These are phyloP conservation scores for Patellifolia procumbens DNA, from an alignment of 179 eudicot species.

Conservation along the genomic window DNA sequence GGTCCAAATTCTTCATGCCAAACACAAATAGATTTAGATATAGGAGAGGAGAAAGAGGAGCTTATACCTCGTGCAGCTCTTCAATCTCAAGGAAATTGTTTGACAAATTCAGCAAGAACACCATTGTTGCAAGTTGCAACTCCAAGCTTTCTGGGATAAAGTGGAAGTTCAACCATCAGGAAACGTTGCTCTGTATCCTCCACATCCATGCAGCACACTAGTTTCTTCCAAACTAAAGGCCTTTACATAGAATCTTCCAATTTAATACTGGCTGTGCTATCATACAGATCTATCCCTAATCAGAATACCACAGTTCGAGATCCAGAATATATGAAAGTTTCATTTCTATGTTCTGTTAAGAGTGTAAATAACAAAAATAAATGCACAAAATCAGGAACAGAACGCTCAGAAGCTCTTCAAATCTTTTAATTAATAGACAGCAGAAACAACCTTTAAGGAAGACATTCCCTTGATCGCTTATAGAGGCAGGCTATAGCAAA, in stretches of 20 bases:
- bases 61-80: not conserved
- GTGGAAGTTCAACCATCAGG: conserved; percentile 10
- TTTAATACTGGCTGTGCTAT: not conserved
- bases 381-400: not conserved
- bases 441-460: not conserved
- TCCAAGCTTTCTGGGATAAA: not conserved
- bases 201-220: not conserved
- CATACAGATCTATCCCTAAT: not conserved
- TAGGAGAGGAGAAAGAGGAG: not conserved
- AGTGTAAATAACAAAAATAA: not conserved
- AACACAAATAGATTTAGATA: no score
- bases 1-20: not conserved
- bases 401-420: not conserved
- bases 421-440: not conserved
- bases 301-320: not conserved
- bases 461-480: not conserved
- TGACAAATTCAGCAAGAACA: conserved; percentile 10
- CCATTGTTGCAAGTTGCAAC: not conserved
- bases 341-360: not conserved
- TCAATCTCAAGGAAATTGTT: not conserved
- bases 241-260: not conserved
- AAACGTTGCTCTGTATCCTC: not conserved
- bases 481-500: not conserved
- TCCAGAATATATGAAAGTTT: not conserved
- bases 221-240: not conserved